Conservation (phyloP, 108 stramenopile species). For the Thalassiosira profunda region DNA sequence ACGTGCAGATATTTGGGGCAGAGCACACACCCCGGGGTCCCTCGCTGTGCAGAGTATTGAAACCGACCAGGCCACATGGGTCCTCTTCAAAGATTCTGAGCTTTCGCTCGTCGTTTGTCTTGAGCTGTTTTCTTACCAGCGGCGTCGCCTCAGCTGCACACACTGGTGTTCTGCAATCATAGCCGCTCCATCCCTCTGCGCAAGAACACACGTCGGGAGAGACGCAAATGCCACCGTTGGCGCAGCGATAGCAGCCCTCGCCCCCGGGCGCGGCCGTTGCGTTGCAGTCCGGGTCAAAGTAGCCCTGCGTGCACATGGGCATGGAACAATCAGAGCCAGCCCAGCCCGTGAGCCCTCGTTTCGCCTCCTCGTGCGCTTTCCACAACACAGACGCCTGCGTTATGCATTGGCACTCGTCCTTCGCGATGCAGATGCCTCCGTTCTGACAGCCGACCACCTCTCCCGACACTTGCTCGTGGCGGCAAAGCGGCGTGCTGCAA, state of each 20-base stretch:
- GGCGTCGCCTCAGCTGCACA: conserved; percentile 73
- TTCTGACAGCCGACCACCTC: conserved; percentile 66
- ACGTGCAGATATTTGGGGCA: conserved; percentile 85
- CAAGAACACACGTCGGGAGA: conserved; percentile 88
- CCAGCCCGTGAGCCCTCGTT: conserved; percentile 77
- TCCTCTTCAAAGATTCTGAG: conserved; percentile 79
- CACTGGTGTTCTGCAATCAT: conserved; percentile 87
- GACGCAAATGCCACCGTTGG: conserved; percentile 84
- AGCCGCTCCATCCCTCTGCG: conserved; percentile 84
- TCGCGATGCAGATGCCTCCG: conserved; percentile 67
- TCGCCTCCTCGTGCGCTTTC: conserved; percentile 56
- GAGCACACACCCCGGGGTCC: conserved; percentile 78
- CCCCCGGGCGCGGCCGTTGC: conserved; percentile 66
- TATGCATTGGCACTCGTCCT: conserved; percentile 79
- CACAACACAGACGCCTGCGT: conserved; percentile 53
- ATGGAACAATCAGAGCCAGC: conserved; percentile 83
- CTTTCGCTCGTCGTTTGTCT: conserved; percentile 76
- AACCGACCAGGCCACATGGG: conserved; percentile 72
- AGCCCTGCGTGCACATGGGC: conserved; percentile 86
- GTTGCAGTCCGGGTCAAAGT: conserved; percentile 79
- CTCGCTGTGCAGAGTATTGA: conserved; percentile 23
- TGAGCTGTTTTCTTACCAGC: conserved; percentile 57
- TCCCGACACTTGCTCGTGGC: conserved; percentile 66
- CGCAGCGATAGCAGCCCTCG: conserved; percentile 89
- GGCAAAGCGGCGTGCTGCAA: conserved; percentile 77